Evolutionary conservation across 73 alveolate species (phyloP).

Genomic region (Diophrys sp.): DNA sequence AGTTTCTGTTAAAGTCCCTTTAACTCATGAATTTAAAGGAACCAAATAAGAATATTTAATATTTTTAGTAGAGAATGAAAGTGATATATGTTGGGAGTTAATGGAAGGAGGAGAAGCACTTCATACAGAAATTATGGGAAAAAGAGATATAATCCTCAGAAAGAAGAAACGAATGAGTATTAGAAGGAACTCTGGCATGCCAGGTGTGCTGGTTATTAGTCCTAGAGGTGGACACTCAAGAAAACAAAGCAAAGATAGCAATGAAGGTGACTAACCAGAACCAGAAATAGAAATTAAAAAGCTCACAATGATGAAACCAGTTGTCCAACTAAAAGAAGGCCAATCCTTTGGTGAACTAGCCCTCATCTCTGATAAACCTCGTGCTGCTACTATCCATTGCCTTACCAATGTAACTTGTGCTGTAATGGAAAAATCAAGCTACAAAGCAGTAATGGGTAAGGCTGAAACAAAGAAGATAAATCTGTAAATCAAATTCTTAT

Average conservation of each 20-base stretch:
- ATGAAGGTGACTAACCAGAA: background rate
- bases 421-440: slow-evolving; percentile 17
- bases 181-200: no score
- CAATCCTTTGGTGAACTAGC: slow-evolving; percentile 48
- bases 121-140: background rate
- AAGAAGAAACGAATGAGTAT: background rate
- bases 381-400: slow-evolving; percentile 54
- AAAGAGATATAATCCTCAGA: background rate
- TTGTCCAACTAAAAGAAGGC: background rate
- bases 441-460: slow-evolving; percentile 32
- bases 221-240: background rate
- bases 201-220: no score
- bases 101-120: background rate
- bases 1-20: background rate
- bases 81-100: background rate
- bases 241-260: background rate
- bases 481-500: slow-evolving; percentile 24
- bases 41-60: background rate
- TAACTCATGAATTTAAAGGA: background rate
- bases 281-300: background rate
- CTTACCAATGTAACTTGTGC: slow-evolving; percentile 8
- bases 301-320: background rate
- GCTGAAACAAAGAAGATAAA: slow-evolving; percentile 19
- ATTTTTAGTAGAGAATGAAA: background rate
- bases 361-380: slow-evolving; percentile 28